Conservation (phyloP, 2,329 filamentous ascomycete genomes). For the Plenodomus lindquistii region DNA sequence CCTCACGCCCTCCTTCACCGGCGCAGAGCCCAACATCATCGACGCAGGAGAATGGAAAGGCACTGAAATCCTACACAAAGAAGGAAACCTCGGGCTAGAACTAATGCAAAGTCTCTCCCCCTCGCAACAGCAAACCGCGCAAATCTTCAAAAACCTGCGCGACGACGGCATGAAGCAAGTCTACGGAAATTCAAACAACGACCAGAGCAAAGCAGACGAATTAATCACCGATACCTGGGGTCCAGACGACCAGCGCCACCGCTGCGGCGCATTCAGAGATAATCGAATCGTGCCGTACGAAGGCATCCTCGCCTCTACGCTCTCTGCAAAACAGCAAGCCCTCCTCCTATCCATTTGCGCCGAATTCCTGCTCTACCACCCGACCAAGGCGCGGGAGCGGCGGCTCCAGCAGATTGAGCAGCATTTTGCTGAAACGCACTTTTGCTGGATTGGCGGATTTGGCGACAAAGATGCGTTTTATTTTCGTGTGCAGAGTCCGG, state of each 20-base stretch:
- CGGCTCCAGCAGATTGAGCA: slow-evolving; percentile 59
- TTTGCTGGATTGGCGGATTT: slow-evolving; percentile 76
- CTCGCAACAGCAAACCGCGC: slow-evolving; percentile 55
- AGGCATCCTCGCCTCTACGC: slow-evolving; percentile 60
- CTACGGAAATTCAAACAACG: slow-evolving; percentile 30
- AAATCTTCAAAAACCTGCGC: slow-evolving; percentile 62
- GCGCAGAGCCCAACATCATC: slow-evolving; percentile 77
- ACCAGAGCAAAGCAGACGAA: slow-evolving; percentile 39
- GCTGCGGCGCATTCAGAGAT: slow-evolving; percentile 78
- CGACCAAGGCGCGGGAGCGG: slow-evolving; percentile 56
- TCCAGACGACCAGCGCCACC: slow-evolving; percentile 76
- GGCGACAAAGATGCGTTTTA: slow-evolving; percentile 73
- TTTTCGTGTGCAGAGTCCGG: slow-evolving; percentile 75
- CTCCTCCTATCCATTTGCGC: slow-evolving; percentile 63
- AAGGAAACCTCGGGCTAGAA: slow-evolving; percentile 66
- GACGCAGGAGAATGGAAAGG: slow-evolving; percentile 66
- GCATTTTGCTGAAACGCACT: slow-evolving; percentile 73
- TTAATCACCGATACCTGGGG: slow-evolving; percentile 69
- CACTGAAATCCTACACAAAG: slow-evolving; percentile 66
- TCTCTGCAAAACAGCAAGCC: slow-evolving; percentile 55
- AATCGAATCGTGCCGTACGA: slow-evolving; percentile 76
- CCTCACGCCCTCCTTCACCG: slow-evolving; percentile 75
- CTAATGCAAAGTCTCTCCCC: slow-evolving; percentile 68
- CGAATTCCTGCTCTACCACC: slow-evolving; percentile 72
- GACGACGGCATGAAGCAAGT: slow-evolving; percentile 66